Evolutionary conservation across 169 alveolate genomes (phyloP), one percentile per base, ranked within the genome.

Genomic region (Plasmodium yoelii): DNA sequence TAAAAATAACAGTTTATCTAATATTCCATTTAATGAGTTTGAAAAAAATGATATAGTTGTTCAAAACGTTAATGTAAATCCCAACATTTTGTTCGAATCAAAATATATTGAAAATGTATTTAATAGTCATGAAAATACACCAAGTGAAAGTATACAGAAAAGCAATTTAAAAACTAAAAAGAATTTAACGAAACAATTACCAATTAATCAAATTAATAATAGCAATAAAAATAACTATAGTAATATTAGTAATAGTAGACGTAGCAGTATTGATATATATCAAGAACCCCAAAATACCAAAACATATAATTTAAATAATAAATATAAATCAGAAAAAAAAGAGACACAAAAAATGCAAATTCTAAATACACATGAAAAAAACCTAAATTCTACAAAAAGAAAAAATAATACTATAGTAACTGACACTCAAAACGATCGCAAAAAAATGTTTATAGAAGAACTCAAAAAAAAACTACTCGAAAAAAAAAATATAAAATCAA

Each of bases 21-120:
- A 39, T 56, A 75, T 42, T 75, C 61, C 77, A 15, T 47, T 75
- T 24, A 49, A 75, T 61, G 69, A 75, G 19, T 34, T 63, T 24
- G 44, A 2, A 42, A 47, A 55, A 75, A 63, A 42, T 19, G 18
- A 75, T 47, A 2, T 28, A 2, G 13, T 59, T 65, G 56, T 53
- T 24, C 10, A 39, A 39, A 61, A 74, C 46, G 63, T 74, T 74
- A 46, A 44, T 19, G 26, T 49, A 61, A 61, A 61, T 44, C 63
- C 88, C 12, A 61, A 39, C 46, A 65, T 80, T 71, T 80, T 82
- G 1, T 67, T 80, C 39, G 90, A 80, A 65, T 80, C 90, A 9
- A 80, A 65, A 12, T 42, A 65, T 26, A 53, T 56, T 22, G 72
- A 69, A 55, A 80, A 47, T 12, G 22, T 60, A 19, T 46, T 22